phyloP scores from a whole-genome alignment of 2,329 filamentous ascomycete species.

The Alternaria tenuissima region DNA sequence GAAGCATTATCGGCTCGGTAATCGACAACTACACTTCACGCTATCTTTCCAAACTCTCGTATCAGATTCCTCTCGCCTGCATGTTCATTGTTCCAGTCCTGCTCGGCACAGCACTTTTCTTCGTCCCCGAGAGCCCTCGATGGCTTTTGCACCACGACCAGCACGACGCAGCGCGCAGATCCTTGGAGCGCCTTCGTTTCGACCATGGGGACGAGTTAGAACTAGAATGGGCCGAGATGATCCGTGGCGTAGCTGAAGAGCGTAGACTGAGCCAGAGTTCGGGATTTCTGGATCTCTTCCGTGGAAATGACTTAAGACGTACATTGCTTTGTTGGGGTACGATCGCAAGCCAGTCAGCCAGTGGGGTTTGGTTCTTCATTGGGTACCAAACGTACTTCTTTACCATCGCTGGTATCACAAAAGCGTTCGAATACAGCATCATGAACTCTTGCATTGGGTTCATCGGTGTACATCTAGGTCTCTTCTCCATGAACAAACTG shows the following conservation, averaged over 20 bases:
- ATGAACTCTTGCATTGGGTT: conserved; percentile 62
- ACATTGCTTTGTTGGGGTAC: conserved; percentile 61
- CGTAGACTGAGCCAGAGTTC: conserved; percentile 59
- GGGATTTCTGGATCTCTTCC: conserved; percentile 60
- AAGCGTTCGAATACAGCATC: conserved; percentile 59
- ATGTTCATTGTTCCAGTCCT: conserved; percentile 62
- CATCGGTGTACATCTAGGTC: conserved; percentile 59
- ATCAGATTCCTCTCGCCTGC: conserved; percentile 59
- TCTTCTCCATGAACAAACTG: conserved; percentile 59
- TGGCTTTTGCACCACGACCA: conserved; percentile 47
- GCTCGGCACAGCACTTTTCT: conserved; percentile 50
- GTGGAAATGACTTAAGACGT: conserved; percentile 57
- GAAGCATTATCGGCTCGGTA: conserved; percentile 56
- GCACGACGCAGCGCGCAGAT: conserved; percentile 22
- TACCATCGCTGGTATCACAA: conserved; percentile 30
- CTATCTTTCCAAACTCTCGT: conserved; percentile 34
- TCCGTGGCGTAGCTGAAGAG: conserved; percentile 39
- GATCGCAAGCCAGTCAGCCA: conserved; percentile 56
- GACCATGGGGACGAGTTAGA: conserved; percentile 27
- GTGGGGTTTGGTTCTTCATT: conserved; percentile 62
- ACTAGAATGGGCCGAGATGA: conserved; percentile 40
- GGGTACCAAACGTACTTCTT: conserved; percentile 60
- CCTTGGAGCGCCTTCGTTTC: conserved; percentile 30
- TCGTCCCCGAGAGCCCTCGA: conserved; percentile 51
- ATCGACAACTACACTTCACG: conserved; percentile 42